Base-by-base conservation (phyloP, 2,329 filamentous ascomycete genomes). In the Fusarium metavorans region DNA sequence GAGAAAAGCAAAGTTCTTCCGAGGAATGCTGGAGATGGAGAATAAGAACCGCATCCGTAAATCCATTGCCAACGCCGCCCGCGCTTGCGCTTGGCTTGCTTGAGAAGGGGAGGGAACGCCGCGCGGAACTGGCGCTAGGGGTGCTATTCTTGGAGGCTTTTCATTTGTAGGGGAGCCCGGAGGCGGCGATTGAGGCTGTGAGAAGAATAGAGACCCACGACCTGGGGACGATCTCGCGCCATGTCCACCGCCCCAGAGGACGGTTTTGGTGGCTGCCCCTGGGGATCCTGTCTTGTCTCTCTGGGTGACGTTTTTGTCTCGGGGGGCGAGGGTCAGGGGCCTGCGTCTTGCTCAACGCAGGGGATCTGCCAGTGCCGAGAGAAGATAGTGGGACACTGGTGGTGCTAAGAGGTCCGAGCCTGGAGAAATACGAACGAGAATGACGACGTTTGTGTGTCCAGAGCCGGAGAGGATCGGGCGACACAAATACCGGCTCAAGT, bases 181-280 rank as follows among this genome's bases (percentile, higher is more conserved):
- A 25, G 64, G 70, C 60, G 72, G 70, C 67, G 72, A 78, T 70
- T 78, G 76, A 77, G 76, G 76, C 76, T 78, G 76, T 78, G 76
- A 73, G 76, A n/a, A 52, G 59, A 48, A 34, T n/a, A 35, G 34
- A 61, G 71, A 74, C 73, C 73, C 64, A 72, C 68, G 73, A 74
- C 61, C 70, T 77, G 56, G 72, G 69, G 76, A 68, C 68, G 75
- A 78, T 78, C 76, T 76, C 64, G 64, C 72, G 64, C 70, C 65
- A 74, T 72, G 52, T 52, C 64, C 64, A 66, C 43, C 32, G 32
- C 62, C 48, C 50, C 43, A 45, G 57, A 60, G 34, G 57, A 32
- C 59, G 48, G 54, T 43, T 64, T 61, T 64, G 71, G 54, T 66
- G 63, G 58, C 48, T 34, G 50, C 30, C 62, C 62, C 62, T 58